A percentile compares a stretch with the other conserved stretches of the same genome.
Conservation (phyloP, 139 green algal genomes). For the Pleodorina starrii region DNA sequence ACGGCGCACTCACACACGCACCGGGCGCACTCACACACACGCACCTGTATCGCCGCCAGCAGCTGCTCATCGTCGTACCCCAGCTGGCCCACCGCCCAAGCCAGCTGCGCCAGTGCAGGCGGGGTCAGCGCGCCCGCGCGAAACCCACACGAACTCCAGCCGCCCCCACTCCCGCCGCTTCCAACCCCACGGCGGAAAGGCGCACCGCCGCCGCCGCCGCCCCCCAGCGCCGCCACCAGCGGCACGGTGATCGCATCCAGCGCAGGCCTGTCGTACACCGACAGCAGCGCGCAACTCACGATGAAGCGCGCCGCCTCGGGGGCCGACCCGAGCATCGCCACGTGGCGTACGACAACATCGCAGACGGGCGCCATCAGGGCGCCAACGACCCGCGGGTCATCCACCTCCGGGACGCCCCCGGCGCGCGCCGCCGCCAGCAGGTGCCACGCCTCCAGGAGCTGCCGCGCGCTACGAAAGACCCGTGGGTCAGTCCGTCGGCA, state of each 20-base stretch:
- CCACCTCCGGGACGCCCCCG: background rate
- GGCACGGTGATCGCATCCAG: background rate
- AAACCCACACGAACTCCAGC: background rate
- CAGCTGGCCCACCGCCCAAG: slow-evolving; percentile 31
- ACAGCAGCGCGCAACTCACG: slow-evolving; percentile 25
- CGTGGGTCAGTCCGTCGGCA: background rate
- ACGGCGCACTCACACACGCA: too few relatives aligned
- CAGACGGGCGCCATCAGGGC: background rate
- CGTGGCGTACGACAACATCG: background rate
- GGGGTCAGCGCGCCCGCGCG: background rate
- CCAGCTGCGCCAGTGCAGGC: slow-evolving; percentile 4
- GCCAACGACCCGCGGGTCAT: background rate
- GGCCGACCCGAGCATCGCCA: background rate
- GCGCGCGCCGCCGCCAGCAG: slow-evolving; percentile 29
- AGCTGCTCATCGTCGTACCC: slow-evolving; percentile 20
- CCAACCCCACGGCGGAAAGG: background rate
- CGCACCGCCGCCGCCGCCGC: background rate
- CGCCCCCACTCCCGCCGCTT: background rate
- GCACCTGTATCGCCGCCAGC: slow-evolving; percentile 33
- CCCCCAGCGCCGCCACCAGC: slow-evolving; percentile 15
- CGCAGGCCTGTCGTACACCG: background rate
- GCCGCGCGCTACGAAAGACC: background rate
- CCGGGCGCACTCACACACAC: too few relatives aligned
- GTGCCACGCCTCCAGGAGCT: slow-evolving; percentile 25
- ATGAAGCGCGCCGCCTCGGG: background rate